Base-by-base conservation (phyloP, 1,284 basidiomycete species). In the Fomitopsis palustris region DNA sequence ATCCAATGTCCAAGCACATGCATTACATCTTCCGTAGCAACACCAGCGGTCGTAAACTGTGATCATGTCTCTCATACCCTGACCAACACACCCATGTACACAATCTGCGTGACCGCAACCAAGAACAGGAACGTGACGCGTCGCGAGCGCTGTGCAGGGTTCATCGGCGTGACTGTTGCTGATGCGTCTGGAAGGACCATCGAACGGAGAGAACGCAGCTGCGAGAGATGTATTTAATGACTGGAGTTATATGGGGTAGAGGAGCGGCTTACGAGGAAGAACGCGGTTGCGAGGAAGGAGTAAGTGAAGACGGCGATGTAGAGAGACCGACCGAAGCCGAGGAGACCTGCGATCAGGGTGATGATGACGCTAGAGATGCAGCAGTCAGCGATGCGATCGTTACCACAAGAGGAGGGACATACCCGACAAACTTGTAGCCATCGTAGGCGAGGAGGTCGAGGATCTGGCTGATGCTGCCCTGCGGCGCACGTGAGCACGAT, bases 401-500 rank as follows among this genome's bases (percentile, higher is more conserved):
- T 43, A 38, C 43, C 23, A 27, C 27, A 38, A 10, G 7, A 5
- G 21, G 39, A 37, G 45, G 14, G 6, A 71, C 82, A 21, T 64
- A 94, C 92, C 94, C 95, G 49, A 98, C 93, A 69, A 99, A 99
- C 72, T 99, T 99, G 79, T 99, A 99, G 0, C 97, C 96, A 4
- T 90, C 90, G 71, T 98, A 99, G 52, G 84, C 90, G 61, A 88
- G 75, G 58, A 86, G 79, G 74, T 87, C 92, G 6, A 88, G 77
- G n/a, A 89, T 83, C 61, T 88, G 86, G 25, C 85, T 85, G 10
- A 87, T 87, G 10, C 71, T 67, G 10, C 72, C 71, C 67, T 73
- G 16, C 21, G 14, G 35, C 35, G 35, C n/a, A n/a, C 5, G 35
- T 35, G 35, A 35, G 35, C 35, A 47, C 3, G 16, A 1, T 8